A percentile compares a stretch with the other conserved stretches of the same genome.
Evolutionary conservation across 2,329 filamentous ascomycete genomes (phyloP).

Genomic region (Chaetomiaceae sp.): DNA sequence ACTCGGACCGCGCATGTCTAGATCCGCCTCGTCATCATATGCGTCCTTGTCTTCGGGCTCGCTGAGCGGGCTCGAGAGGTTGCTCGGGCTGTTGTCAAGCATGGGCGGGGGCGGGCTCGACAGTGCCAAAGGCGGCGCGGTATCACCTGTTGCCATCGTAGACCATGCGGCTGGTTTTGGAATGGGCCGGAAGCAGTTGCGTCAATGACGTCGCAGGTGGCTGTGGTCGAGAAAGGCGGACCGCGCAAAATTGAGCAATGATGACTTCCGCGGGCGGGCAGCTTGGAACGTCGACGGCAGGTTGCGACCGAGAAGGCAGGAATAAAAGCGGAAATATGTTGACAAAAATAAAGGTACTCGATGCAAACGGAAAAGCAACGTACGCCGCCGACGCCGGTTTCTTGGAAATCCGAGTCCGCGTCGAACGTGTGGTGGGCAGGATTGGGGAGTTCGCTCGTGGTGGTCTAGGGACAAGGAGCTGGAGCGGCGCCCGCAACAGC

Average conservation of each 20-base stretch:
- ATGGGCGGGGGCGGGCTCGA: conserved; percentile 46
- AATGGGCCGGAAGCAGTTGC: neutral
- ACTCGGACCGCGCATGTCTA: conserved; percentile 33
- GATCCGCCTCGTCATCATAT: conserved; percentile 60
- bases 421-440: conserved; percentile 14
- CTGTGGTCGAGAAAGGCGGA: conserved; percentile 11
- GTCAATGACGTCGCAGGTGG: conserved; percentile 15
- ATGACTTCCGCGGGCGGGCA: conserved; percentile 17
- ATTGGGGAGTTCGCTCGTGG: conserved; percentile 14
- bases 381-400: neutral
- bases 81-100: conserved; percentile 59
- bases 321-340: neutral
- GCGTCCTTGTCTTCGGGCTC: conserved; percentile 79
- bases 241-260: conserved; percentile 25
- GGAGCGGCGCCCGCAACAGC: conserved; percentile 21
- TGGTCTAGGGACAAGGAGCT: conserved; percentile 20
- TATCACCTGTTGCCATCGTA: conserved; percentile 49
- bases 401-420: neutral
- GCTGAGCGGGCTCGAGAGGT: conserved; percentile 84
- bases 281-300: conserved; percentile 11
- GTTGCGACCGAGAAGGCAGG: conserved; percentile 8
- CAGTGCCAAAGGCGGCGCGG: conserved; percentile 46
- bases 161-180: conserved; percentile 20
- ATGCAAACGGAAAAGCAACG: neutral
- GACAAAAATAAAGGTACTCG: conserved; percentile 1